A percentile compares a stretch with the other conserved stretches of the same genome.
These are phyloP conservation scores for Mayamaea pseudoterrestris DNA, from an alignment of 108 stramenopile genomes.

Conservation along the genomic window DNA sequence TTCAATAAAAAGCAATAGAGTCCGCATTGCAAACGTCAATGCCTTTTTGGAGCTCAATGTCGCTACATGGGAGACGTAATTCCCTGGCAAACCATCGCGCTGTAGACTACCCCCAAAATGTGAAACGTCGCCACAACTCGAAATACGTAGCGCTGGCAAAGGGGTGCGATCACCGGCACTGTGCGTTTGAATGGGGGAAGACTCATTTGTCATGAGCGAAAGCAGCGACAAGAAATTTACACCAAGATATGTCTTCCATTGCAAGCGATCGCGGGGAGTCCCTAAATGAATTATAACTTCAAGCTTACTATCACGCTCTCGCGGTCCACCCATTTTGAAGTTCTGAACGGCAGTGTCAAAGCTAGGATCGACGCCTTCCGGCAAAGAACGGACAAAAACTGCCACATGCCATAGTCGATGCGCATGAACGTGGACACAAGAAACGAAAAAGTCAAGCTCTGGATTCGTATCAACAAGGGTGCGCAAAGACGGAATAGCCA, in stretches of 20 bases:
- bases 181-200: too few relatives aligned
- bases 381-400: conserved; percentile 47
- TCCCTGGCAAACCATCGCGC: conserved; percentile 21
- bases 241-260: too few relatives aligned
- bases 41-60: conserved; percentile 3
- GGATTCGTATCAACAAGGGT: conserved; percentile 33
- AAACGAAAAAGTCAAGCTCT: conserved; percentile 51
- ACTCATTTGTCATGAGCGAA: too few relatives aligned
- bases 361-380: conserved; percentile 38
- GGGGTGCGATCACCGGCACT: too few relatives aligned
- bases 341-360: conserved; percentile 50
- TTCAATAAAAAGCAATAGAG: conserved; percentile 9
- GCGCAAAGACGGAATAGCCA: conserved; percentile 32
- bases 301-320: conserved; percentile 30
- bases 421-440: conserved; percentile 13
- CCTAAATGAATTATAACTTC: conserved; percentile 39
- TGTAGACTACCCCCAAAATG: conserved; percentile 47
- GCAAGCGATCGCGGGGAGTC: too few relatives aligned
- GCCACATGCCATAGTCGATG: too few relatives aligned
- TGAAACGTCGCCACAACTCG: conserved; percentile 12
- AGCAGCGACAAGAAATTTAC: too few relatives aligned
- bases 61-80: conserved; percentile 33
- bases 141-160: conserved; percentile 23
- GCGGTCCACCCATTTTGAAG: too few relatives aligned
- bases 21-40: conserved; percentile 1